Conservation (phyloP, 164 flowering plant genomes). For the Vitis vinifera region DNA sequence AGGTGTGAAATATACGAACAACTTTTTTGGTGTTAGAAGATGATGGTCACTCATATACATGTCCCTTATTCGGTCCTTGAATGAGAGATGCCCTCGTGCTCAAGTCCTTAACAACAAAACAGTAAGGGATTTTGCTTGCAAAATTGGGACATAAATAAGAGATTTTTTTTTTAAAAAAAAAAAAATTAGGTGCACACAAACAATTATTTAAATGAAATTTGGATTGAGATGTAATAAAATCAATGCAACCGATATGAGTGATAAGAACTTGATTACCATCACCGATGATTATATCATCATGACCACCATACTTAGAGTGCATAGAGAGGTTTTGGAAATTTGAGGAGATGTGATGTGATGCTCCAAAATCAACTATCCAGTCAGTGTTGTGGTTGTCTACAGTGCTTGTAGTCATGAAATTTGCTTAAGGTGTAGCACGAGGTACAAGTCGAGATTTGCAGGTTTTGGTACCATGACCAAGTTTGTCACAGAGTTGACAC, state of each 20-base stretch:
- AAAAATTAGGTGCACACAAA: background rate
- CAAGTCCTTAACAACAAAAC: constrained; percentile 1
- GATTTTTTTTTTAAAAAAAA: too few species aligned
- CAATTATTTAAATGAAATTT: background rate
- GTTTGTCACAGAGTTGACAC: constrained; percentile 7
- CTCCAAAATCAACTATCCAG: constrained; percentile 6
- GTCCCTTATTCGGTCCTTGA: constrained; percentile 1
- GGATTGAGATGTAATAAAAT: background rate
- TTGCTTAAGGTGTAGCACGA: background rate
- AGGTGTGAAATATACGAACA: too few species aligned
- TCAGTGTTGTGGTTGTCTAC: background rate
- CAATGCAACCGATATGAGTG: constrained; percentile 1
- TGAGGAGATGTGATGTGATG: constrained; percentile 7
- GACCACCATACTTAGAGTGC: background rate
- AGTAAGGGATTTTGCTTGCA: constrained; percentile 1
- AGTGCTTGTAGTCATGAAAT: background rate
- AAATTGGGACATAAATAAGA: background rate
- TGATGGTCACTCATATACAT: background rate
- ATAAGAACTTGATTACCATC: constrained; percentile 10
- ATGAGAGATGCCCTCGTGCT: background rate
- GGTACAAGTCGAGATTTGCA: background rate
- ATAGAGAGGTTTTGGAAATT: constrained; percentile 4
- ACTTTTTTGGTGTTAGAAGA: too few species aligned
- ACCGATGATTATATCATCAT: constrained; percentile 3
- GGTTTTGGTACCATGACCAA: constrained; percentile 5